Percentiles rank a stretch among this genome's conserved stretches.
phyloP scores from a whole-genome alignment of 306 rosid species.

The Arachis stenosperma region DNA sequence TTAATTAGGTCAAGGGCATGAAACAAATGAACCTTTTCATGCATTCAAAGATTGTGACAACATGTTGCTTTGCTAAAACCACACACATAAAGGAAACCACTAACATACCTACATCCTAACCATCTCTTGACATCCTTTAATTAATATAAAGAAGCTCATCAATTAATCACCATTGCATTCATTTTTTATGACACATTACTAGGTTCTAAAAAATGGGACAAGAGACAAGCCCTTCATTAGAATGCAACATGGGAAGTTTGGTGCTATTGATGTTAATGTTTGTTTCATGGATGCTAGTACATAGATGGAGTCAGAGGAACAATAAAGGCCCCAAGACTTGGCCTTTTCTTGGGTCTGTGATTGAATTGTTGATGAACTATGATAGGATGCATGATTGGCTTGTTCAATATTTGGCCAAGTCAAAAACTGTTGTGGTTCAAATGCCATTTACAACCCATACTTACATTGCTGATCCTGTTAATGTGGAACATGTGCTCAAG shows the following conservation, averaged over 20 bases:
- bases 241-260: conserved; percentile 45
- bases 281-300: conserved; percentile 61
- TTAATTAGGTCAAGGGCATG: conserved; percentile 42
- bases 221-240: conserved; percentile 24
- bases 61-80: conserved; percentile 7
- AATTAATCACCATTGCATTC: conserved; percentile 35
- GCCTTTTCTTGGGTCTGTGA: conserved; percentile 87
- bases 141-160: conserved; percentile 43
- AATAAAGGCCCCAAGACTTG: conserved; percentile 86
- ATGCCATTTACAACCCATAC: conserved; percentile 93
- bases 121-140: background rate
- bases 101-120: conserved; percentile 41
- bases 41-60: conserved; percentile 49
- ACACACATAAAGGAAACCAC: conserved; percentile 3
- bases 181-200: conserved; percentile 22
- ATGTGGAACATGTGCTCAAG: conserved; percentile 85
- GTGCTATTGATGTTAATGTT: conserved; percentile 47
- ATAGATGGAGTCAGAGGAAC: conserved; percentile 75
- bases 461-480: conserved; percentile 88
- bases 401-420: conserved; percentile 56
- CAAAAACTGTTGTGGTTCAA: conserved; percentile 75
- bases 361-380: conserved; percentile 76
- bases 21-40: conserved; percentile 41
- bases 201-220: conserved; percentile 41
- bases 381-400: conserved; percentile 94